These are phyloP conservation scores for Colletotrichum caudatum DNA, from an alignment of 2,329 filamentous ascomycete species.

Conservation along the genomic window DNA sequence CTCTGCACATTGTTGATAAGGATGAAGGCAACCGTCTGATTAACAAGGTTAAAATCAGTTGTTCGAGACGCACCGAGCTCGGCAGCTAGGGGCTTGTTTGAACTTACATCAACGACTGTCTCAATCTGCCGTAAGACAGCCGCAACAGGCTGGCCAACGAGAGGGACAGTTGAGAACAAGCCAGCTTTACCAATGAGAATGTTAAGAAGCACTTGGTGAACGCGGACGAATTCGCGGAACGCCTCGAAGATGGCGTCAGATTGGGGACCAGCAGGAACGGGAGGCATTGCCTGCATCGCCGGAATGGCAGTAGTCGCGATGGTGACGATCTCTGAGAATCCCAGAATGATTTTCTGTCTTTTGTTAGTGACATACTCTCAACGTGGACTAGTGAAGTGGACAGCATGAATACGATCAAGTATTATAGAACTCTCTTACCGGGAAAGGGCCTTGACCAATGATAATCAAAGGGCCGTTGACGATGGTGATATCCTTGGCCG, in stretches of 20 bases:
- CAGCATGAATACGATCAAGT: neutral
- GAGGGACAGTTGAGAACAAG: conserved; percentile 45
- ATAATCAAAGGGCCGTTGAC: conserved; percentile 46
- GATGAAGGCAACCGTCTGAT: conserved; percentile 42
- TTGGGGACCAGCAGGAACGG: conserved; percentile 37
- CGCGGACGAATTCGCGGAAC: conserved; percentile 48
- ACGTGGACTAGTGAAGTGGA: accelerated
- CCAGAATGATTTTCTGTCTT: conserved; percentile 46
- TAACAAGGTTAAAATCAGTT: neutral
- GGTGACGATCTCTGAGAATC: conserved; percentile 48
- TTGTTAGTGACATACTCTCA: neutral
- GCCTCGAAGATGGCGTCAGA: conserved; percentile 45
- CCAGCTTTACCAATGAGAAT: conserved; percentile 52
- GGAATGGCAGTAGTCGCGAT: conserved; percentile 42
- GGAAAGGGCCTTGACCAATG: conserved; percentile 48
- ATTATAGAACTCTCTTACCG: conserved; percentile 42
- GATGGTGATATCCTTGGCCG: conserved; percentile 47
- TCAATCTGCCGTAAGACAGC: conserved; percentile 47
- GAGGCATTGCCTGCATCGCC: conserved; percentile 41
- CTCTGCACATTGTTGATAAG: conserved; percentile 48
- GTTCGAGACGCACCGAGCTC: too few relatives aligned
- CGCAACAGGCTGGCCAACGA: conserved; percentile 48
- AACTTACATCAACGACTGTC: conserved; percentile 46
- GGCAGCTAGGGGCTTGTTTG: neutral
- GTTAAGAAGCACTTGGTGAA: conserved; percentile 50